A percentile compares a stretch with the other conserved stretches of the same genome.
These are phyloP conservation scores for Phlebopus sp. DNA, from an alignment of 1,284 basidiomycete genomes.

Conservation along the genomic window DNA sequence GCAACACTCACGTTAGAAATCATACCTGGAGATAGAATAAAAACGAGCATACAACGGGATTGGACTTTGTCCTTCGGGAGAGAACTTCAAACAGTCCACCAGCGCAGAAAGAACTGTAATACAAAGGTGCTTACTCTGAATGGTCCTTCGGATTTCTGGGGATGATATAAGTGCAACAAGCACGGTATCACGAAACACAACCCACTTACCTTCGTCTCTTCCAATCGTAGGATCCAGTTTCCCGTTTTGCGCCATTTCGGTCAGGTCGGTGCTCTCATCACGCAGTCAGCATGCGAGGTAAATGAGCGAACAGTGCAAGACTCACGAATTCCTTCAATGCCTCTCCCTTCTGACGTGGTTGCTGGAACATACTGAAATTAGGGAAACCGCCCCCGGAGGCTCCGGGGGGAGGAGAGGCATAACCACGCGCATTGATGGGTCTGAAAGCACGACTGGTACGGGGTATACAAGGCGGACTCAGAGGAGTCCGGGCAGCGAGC, in stretches of 20 bases:
- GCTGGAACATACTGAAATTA: conserved; percentile 54
- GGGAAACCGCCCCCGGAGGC: conserved; percentile 45
- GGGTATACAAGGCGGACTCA: background rate
- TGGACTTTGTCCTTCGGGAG: conserved; percentile 81
- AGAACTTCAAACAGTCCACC: conserved; percentile 45
- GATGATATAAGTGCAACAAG: background rate
- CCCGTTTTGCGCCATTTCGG: conserved; percentile 77
- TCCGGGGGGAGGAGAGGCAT: conserved; percentile 35
- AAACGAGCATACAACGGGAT: conserved; percentile 66
- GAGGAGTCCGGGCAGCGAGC: background rate
- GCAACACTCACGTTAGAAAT: background rate
- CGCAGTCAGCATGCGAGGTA: background rate
- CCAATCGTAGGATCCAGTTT: conserved; percentile 92
- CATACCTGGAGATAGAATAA: background rate
- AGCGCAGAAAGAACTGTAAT: background rate
- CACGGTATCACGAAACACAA: background rate
- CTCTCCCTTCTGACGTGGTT: conserved; percentile 70
- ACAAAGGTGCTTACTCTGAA: conserved; percentile 65
- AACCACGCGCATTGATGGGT: conserved; percentile 13
- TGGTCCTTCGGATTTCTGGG: conserved; percentile 82
- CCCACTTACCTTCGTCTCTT: conserved; percentile 67
- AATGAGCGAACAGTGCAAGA: conserved; percentile 12
- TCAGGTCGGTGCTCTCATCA: conserved; percentile 75
- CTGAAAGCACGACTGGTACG: background rate
- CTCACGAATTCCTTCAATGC: conserved; percentile 81